A percentile compares a stretch with the other conserved stretches of the same genome.
phyloP scores from a whole-genome alignment of 352 stramenopile genomes.

The Phytopythium chamaehyphon region DNA sequence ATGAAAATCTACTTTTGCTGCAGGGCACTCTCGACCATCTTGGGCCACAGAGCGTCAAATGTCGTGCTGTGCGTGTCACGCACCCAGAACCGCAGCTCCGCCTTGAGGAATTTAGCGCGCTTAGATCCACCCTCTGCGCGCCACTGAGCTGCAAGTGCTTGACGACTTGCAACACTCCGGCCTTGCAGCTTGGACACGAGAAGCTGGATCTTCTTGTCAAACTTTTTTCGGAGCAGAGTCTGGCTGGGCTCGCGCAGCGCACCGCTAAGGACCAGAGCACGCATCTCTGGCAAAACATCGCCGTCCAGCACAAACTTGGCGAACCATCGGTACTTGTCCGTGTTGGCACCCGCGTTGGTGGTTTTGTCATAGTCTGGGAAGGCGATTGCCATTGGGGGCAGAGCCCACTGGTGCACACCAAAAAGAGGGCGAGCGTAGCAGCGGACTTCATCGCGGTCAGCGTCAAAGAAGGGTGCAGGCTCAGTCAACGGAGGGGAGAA shows the following conservation, averaged over 20 bases:
- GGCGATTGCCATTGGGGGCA: constrained; percentile 53
- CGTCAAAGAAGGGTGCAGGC: constrained; percentile 59
- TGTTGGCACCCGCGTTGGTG: constrained; percentile 32
- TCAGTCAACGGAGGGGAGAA: constrained; percentile 58
- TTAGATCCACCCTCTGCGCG: too few relatives aligned
- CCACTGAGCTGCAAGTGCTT: too few relatives aligned
- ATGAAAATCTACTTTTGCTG: too few relatives aligned
- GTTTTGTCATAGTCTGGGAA: constrained; percentile 36
- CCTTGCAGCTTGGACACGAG: constrained; percentile 64
- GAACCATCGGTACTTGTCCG: constrained; percentile 73
- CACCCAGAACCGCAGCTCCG: too few relatives aligned
- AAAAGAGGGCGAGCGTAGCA: constrained; percentile 80
- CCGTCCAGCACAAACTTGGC: constrained; percentile 81
- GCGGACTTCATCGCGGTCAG: constrained; percentile 54
- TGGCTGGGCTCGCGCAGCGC: constrained; percentile 94
- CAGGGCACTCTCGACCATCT: too few relatives aligned
- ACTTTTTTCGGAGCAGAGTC: constrained; percentile 80
- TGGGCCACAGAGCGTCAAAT: too few relatives aligned
- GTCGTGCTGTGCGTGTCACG: too few relatives aligned
- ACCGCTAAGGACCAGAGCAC: constrained; percentile 76
- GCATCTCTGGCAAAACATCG: constrained; percentile 51
- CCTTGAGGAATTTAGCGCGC: too few relatives aligned
- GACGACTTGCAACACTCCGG: too few relatives aligned
- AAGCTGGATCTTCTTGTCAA: constrained; percentile 84
- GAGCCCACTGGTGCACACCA: constrained; percentile 57